Conservation (phyloP, 495 filamentous ascomycete species). For the Aspergillus biplanus region DNA sequence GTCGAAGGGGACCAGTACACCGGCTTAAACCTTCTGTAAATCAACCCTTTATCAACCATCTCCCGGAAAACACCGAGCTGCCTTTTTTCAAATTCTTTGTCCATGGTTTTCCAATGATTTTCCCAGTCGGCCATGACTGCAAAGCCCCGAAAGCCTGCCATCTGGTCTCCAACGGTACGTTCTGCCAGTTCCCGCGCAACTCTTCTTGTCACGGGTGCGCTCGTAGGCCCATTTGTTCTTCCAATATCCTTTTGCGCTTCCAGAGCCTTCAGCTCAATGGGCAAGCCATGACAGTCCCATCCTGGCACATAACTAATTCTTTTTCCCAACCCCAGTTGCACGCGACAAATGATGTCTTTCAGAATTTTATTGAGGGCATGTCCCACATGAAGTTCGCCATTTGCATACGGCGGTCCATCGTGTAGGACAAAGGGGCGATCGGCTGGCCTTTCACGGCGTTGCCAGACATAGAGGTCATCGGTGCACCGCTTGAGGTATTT, state of each 20-base stretch:
- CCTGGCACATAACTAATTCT: conserved; percentile 87
- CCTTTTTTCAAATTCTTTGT: conserved; percentile 79
- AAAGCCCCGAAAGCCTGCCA: conserved; percentile 78
- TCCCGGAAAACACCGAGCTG: conserved; percentile 84
- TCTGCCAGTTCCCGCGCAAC: conserved; percentile 75
- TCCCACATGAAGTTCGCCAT: conserved; percentile 92
- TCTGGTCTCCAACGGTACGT: conserved; percentile 78
- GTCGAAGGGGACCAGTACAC: conserved; percentile 97
- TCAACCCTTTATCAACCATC: conserved; percentile 82
- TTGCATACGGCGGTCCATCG: conserved; percentile 97
- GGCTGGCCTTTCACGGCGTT: conserved; percentile 62
- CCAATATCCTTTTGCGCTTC: conserved; percentile 51
- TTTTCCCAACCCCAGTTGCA: conserved; percentile 76
- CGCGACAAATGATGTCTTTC: conserved; percentile 88
- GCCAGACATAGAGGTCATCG: conserved; percentile 89
- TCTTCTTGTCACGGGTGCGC: conserved; percentile 58
- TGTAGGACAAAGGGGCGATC: conserved; percentile 76
- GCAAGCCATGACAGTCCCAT: conserved; percentile 98
- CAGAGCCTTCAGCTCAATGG: conserved; percentile 97
- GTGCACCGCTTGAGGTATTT: conserved; percentile 78
- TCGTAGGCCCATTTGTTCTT: conserved; percentile 27
- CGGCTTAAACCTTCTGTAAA: conserved; percentile 87
- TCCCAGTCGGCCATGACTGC: conserved; percentile 96
- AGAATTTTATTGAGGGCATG: conserved; percentile 97
- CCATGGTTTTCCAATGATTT: conserved; percentile 90